Evolutionary conservation across 257 asterid genomes (phyloP).

Genomic region (Misopates orontium): DNA sequence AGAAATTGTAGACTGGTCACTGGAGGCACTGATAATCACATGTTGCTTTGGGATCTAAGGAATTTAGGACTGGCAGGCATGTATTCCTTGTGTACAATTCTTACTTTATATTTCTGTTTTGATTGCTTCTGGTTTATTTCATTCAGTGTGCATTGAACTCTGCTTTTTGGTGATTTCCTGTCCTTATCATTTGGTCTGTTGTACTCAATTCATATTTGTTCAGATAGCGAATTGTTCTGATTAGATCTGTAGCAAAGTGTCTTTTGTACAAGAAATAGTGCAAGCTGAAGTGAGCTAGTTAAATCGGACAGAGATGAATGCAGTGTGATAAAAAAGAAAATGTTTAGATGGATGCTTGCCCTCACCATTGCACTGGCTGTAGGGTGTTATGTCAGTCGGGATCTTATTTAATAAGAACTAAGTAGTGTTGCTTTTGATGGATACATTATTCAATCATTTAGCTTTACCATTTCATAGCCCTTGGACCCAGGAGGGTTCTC

Average conservation of each 20-base stretch:
- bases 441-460: not conserved
- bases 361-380: not conserved
- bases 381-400: not conserved
- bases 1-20: slow-evolving; percentile 76
- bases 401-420: too few relatives aligned
- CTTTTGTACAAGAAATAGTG: too few relatives aligned
- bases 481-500: not conserved
- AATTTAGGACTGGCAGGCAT: slow-evolving; percentile 77
- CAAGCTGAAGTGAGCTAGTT: too few relatives aligned
- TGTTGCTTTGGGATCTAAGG: slow-evolving; percentile 88
- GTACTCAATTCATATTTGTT: not conserved
- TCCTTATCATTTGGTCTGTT: not conserved
- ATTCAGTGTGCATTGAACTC: not conserved
- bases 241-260: slow-evolving; percentile 8
- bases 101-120: slow-evolving; percentile 3
- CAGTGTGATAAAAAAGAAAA: slow-evolving; percentile 5
- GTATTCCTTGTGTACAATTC: slow-evolving; percentile 1
- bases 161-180: not conserved
- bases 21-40: slow-evolving; percentile 84
- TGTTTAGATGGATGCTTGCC: not conserved
- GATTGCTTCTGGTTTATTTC: slow-evolving; percentile 2
- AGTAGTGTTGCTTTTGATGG: not conserved
- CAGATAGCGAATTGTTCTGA: not conserved
- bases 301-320: not conserved
- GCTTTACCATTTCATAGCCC: not conserved